Percentiles rank a stretch among this genome's conserved stretches.
Evolutionary conservation across 2,329 filamentous ascomycete species (phyloP).

Genomic region (Hypoxylon sp.): DNA sequence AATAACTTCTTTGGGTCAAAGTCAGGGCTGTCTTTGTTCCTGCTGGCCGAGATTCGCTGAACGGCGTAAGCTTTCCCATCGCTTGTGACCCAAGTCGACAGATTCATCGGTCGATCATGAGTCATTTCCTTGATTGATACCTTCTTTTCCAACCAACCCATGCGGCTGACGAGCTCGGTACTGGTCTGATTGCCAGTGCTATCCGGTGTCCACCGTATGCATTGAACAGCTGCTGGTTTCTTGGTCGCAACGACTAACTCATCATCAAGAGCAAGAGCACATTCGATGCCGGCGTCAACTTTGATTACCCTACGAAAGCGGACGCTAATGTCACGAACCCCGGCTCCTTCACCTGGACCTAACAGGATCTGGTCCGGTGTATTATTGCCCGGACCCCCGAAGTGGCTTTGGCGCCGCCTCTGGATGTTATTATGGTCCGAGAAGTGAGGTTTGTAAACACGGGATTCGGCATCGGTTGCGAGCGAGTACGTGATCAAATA

Average conservation of each 20-base stretch:
- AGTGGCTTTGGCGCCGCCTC: constrained; percentile 72
- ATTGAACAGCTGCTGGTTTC: constrained; percentile 95
- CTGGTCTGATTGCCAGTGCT: constrained; percentile 85
- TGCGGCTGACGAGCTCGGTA: constrained; percentile 89
- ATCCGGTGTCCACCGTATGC: constrained; percentile 94
- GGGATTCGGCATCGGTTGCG: constrained; percentile 83
- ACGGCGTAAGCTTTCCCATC: constrained; percentile 93
- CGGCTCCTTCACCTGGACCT: constrained; percentile 85
- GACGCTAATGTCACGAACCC: constrained; percentile 87
- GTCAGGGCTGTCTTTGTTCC: constrained; percentile 60
- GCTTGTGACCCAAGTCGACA: constrained; percentile 91
- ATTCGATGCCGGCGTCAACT: constrained; percentile 93
- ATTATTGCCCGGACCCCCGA: constrained; percentile 68
- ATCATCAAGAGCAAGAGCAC: constrained; percentile 89
- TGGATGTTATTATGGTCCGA: constrained; percentile 76
- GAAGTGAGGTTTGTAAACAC: constrained; percentile 89
- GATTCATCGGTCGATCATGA: constrained; percentile 95
- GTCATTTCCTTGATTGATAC: constrained; percentile 85
- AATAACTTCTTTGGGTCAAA: constrained; percentile 78
- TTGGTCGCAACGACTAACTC: constrained; percentile 92
- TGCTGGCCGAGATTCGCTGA: constrained; percentile 72
- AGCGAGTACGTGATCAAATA: constrained; percentile 96
- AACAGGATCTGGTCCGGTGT: constrained; percentile 75
- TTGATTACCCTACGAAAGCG: constrained; percentile 98
- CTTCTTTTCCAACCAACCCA: constrained; percentile 88